Base-by-base conservation (phyloP, 768 basidiomycete species). In the Termitomyces sp. region DNA sequence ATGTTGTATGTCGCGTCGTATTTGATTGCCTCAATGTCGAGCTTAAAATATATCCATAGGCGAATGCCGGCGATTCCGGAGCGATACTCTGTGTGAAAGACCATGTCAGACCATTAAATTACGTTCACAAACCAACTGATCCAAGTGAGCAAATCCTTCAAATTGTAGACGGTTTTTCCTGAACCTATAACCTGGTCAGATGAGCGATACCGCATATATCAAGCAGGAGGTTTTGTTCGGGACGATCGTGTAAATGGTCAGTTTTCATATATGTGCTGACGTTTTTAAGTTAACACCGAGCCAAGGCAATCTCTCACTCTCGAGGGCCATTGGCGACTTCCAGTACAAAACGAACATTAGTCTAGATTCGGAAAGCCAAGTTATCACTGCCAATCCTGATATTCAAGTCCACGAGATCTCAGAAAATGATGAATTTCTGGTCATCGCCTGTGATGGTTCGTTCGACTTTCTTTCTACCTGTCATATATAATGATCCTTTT, bases 1-100 rank as follows among this genome's bases (percentile, higher is more conserved):
- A 84, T 67, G 88, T 90, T 48, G 90, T 94, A 78, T 59, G 89
- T 73, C 34, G 5, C 41, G 41, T 52, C 42, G 46, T 52, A 54
- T 51, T 35, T n/a, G 34, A 44, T 49, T 57, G 14, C 43, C 49
- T 27, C 21, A 55, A 34, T 41, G 28, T 34, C 43, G 55, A 46
- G 53, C 67, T 55, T 45, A 34, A 35, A 40, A 68, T 60, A 37
- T 23, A 51, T 58, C 43, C 55, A 7, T 66, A 98, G 96, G 97
- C 97, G 25, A 99, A 99, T 70, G 92, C 97, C 21, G 97, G 97
- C 43, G 97, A 99, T 73, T 98, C 96, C 12, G 78, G 97, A 64
- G 89, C 17, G 92, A n/a, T 99, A 25, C 76, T 99, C 60, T 83
- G 87, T 39, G 72, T 90, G 59, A 88, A 87, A 63, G 97, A 97